These are phyloP conservation scores for Isatis tinctoria DNA, from an alignment of 345 rosid genomes.

Conservation along the genomic window DNA sequence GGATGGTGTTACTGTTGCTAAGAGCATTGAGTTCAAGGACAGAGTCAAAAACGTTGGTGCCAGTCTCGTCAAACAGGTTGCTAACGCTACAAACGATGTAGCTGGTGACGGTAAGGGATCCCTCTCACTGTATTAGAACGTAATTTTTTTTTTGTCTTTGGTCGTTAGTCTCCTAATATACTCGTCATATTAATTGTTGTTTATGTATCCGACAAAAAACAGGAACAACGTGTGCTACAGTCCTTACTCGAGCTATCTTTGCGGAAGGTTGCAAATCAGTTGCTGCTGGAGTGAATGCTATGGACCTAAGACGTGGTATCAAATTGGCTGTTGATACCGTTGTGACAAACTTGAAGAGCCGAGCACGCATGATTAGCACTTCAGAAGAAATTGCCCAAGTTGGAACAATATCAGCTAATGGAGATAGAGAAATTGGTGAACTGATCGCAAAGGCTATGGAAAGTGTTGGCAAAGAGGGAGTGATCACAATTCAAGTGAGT, in stretches of 20 bases:
- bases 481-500: slow-evolving; percentile 87
- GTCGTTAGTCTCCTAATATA: background rate
- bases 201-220: background rate
- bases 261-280: slow-evolving; percentile 96
- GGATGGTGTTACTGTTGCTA: slow-evolving; percentile 98
- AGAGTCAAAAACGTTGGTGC: slow-evolving; percentile 91
- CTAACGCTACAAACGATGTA: slow-evolving; percentile 93
- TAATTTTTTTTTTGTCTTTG: background rate
- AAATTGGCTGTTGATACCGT: slow-evolving; percentile 91
- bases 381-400: slow-evolving; percentile 98
- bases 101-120: slow-evolving; percentile 83
- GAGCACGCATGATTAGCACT: slow-evolving; percentile 94
- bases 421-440: slow-evolving; percentile 97
- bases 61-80: slow-evolving; percentile 98
- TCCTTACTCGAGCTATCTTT: slow-evolving; percentile 84
- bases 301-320: slow-evolving; percentile 93
- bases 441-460: slow-evolving; percentile 99
- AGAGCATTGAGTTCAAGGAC: slow-evolving; percentile 92
- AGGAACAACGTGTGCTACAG: slow-evolving; percentile 99
- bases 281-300: slow-evolving; percentile 95
- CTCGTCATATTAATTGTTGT: background rate
- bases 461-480: slow-evolving; percentile 99
- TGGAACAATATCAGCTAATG: slow-evolving; percentile 97
- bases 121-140: background rate
- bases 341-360: slow-evolving; percentile 80